Evolutionary conservation across 768 basidiomycete species (phyloP).

Genomic region (Kwoniella botswanensis): DNA sequence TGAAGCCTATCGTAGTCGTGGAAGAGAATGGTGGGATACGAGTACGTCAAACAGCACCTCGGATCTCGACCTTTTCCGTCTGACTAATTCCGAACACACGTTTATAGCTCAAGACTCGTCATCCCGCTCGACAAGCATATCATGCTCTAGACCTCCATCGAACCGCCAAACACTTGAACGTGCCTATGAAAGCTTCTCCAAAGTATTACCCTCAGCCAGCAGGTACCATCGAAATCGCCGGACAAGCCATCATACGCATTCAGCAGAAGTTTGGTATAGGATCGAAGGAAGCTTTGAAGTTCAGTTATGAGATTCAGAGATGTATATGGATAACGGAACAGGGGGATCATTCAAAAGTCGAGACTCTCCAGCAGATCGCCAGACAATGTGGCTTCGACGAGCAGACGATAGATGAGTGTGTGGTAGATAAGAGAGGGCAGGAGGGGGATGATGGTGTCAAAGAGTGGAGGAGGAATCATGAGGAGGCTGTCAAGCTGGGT

Average conservation of each 20-base stretch:
- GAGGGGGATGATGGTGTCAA: constrained; percentile 30
- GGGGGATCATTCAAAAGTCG: constrained; percentile 34
- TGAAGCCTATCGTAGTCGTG: constrained; percentile 46
- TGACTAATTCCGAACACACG: too few species aligned
- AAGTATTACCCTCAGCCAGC: constrained; percentile 39
- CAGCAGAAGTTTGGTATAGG: constrained; percentile 37
- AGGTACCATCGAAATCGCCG: constrained; percentile 36
- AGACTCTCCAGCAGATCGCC: constrained; percentile 29
- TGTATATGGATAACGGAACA: constrained; percentile 48
- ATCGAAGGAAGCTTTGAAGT: constrained; percentile 27
- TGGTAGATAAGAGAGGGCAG: constrained; percentile 34
- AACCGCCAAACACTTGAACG: constrained; percentile 22
- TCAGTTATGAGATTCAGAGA: constrained; percentile 38
- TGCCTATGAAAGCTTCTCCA: constrained; percentile 33
- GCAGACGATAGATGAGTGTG: constrained; percentile 22
- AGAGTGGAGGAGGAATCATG: constrained; percentile 37
- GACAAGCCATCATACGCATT: constrained; percentile 41
- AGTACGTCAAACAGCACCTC: constrained; percentile 15
- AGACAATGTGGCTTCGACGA: constrained; percentile 28
- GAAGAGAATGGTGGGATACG: constrained; percentile 47
- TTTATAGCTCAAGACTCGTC: constrained; percentile 39
- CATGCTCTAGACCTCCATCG: constrained; percentile 44
- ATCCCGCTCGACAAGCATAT: constrained; percentile 43
- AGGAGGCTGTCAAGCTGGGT: constrained; percentile 40
- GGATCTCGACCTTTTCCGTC: too few species aligned